Evolutionary conservation across 768 basidiomycete genomes (phyloP).

Genomic region (Termitomyces sp.): DNA sequence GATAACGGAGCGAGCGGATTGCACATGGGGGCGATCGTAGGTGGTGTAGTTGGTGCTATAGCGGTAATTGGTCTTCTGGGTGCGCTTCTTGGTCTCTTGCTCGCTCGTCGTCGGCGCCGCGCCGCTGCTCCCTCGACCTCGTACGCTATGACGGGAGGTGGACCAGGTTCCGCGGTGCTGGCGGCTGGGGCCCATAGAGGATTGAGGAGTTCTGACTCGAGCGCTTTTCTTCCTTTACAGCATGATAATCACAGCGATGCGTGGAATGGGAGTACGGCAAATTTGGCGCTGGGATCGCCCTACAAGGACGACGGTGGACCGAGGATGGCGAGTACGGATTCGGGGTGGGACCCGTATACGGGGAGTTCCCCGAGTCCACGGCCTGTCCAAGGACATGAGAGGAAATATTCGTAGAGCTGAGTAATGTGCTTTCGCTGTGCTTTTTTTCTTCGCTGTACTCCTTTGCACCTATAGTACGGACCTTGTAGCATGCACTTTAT

Average conservation of each 20-base stretch:
- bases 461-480: slow-evolving; percentile 6
- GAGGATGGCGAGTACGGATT: slow-evolving; percentile 27
- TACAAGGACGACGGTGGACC: slow-evolving; percentile 25
- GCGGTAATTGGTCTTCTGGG: slow-evolving; percentile 46
- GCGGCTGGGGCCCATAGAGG: slow-evolving; percentile 22
- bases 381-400: not conserved
- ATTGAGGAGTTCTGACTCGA: slow-evolving; percentile 52
- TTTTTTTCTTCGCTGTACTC: slow-evolving; percentile 1
- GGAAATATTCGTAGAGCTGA: slow-evolving; percentile 10
- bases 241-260: slow-evolving; percentile 52
- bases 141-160: slow-evolving; percentile 18
- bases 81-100: slow-evolving; percentile 45
- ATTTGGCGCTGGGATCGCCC: slow-evolving; percentile 28
- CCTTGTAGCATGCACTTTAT: not conserved
- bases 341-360: slow-evolving; percentile 26
- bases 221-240: slow-evolving; percentile 66
- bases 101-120: slow-evolving; percentile 49
- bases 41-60: slow-evolving; percentile 45
- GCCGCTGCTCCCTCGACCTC: slow-evolving; percentile 23
- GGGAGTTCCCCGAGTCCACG: slow-evolving; percentile 10
- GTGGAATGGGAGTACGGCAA: slow-evolving; percentile 52
- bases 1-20: slow-evolving; percentile 18
- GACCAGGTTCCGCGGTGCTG: slow-evolving; percentile 7
- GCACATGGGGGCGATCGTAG: slow-evolving; percentile 40
- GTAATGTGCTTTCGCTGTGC: slow-evolving; percentile 6